Evolutionary conservation across 2,329 filamentous ascomycete genomes (phyloP).

Genomic region (Calonectria ilicicola): DNA sequence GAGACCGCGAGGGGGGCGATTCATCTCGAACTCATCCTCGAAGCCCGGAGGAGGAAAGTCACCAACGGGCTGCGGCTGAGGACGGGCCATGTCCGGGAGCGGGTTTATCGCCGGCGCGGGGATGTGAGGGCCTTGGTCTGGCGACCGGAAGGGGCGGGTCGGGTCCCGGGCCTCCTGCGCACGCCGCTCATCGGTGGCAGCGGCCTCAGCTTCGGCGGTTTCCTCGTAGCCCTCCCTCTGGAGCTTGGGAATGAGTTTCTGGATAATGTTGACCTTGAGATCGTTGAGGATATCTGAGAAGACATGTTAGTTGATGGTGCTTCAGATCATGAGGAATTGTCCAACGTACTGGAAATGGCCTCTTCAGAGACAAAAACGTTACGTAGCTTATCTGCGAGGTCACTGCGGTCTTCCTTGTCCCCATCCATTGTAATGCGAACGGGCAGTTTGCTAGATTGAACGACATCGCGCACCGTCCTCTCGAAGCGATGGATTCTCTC

Average conservation of each 20-base stretch:
- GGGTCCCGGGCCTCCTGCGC: conserved; percentile 54
- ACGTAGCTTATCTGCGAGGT: conserved; percentile 61
- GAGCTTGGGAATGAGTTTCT: conserved; percentile 83
- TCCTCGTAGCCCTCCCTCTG: conserved; percentile 85
- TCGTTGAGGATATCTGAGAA: conserved; percentile 73
- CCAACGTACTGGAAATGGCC: conserved; percentile 64
- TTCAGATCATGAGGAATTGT: neutral
- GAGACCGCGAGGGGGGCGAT: conserved; percentile 63
- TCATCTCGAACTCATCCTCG: conserved; percentile 91
- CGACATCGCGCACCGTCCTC: conserved; percentile 76
- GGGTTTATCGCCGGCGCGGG: conserved; percentile 76
- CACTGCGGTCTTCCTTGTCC: conserved; percentile 61
- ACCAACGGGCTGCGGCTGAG: conserved; percentile 71
- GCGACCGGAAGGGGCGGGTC: conserved; percentile 53
- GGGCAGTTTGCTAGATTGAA: conserved; percentile 70
- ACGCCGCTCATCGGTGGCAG: conserved; percentile 54
- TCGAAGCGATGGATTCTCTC: conserved; percentile 87
- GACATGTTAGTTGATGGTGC: neutral
- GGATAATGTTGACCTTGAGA: conserved; percentile 84
- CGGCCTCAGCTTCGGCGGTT: conserved; percentile 56
- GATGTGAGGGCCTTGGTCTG: conserved; percentile 66
- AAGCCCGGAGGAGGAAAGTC: conserved; percentile 91
- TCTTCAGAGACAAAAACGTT: conserved; percentile 80
- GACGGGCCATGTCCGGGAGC: conserved; percentile 68
- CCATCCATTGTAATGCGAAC: conserved; percentile 65